These are phyloP conservation scores for Picea abies DNA, from an alignment of 83 land plant species.

Conservation along the genomic window DNA sequence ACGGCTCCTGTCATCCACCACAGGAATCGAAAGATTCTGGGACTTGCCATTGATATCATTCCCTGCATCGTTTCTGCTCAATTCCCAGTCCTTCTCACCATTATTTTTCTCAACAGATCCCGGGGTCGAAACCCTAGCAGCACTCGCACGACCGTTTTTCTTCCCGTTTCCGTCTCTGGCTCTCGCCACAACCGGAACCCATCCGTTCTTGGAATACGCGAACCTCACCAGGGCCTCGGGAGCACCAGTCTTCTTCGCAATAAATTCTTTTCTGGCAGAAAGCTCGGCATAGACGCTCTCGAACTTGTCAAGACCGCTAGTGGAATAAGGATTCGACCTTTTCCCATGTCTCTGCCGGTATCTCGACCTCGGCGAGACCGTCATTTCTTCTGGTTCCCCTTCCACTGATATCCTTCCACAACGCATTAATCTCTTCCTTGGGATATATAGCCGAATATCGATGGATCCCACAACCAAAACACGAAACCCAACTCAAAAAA, in stretches of 20 bases:
- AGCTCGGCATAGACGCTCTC: too few relatives aligned
- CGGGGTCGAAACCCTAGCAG: neutral
- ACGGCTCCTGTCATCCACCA: too few relatives aligned
- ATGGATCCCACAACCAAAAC: too few relatives aligned
- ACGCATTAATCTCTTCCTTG: neutral
- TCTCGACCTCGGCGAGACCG: neutral
- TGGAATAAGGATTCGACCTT: neutral
- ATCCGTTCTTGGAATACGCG: neutral
- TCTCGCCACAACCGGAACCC: neutral
- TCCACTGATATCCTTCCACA: conserved; percentile 6
- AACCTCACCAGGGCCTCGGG: neutral
- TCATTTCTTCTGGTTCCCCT: neutral
- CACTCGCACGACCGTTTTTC: too few relatives aligned
- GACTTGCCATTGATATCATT: neutral
- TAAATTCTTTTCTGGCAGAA: too few relatives aligned
- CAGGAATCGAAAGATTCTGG: neutral
- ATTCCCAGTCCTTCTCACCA: neutral
- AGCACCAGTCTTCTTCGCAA: neutral
- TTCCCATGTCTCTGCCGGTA: neutral
- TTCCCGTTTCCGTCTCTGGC: neutral
- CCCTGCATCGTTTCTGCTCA: neutral
- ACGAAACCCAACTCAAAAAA: too few relatives aligned
- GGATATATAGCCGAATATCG: too few relatives aligned
- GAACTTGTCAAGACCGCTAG: too few relatives aligned
- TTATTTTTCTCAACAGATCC: neutral